Evolutionary conservation across 306 rosid genomes (phyloP).

Genomic region (Elaeagnus macrophylla): DNA sequence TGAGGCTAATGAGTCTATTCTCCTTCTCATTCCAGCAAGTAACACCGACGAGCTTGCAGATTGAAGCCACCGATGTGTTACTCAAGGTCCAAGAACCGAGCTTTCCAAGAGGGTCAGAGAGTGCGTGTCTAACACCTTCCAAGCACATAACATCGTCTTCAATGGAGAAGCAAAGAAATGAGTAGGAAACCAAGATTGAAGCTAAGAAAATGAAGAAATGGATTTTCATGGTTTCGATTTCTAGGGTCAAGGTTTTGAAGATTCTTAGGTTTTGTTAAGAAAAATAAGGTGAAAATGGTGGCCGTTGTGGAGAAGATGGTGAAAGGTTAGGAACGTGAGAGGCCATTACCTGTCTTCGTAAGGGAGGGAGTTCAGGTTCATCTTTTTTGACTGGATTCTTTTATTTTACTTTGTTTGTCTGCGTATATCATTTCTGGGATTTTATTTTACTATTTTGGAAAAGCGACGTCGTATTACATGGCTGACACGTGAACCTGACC

Average conservation of each 20-base stretch:
- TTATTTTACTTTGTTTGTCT: no score
- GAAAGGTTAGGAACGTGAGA: background rate
- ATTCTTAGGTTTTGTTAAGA: background rate
- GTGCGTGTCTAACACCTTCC: constrained; percentile 32
- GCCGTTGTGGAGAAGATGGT: background rate
- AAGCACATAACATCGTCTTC: constrained; percentile 44
- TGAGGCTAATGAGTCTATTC: constrained; percentile 44
- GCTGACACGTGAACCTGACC: no score
- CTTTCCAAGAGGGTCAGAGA: constrained; percentile 30
- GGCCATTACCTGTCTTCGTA: constrained; percentile 1
- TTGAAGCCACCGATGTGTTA: constrained; percentile 34
- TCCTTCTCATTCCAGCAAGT: constrained; percentile 57
- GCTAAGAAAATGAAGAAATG: background rate
- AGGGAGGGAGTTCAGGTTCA: no score
- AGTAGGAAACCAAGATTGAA: constrained; percentile 14
- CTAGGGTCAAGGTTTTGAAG: background rate
- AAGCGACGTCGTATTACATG: no score
- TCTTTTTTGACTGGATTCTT: no score
- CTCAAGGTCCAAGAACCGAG: constrained; percentile 33
- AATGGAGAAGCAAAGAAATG: constrained; percentile 12
- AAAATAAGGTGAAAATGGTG: background rate
- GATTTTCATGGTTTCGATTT: constrained; percentile 15
- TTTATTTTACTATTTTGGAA: no score
- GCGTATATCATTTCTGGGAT: no score
- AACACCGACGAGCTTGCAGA: constrained; percentile 45